Percentiles rank a stretch among this genome's conserved stretches.
These are phyloP conservation scores for Ustilago nuda DNA, from an alignment of 1,284 basidiomycete genomes.

Conservation along the genomic window DNA sequence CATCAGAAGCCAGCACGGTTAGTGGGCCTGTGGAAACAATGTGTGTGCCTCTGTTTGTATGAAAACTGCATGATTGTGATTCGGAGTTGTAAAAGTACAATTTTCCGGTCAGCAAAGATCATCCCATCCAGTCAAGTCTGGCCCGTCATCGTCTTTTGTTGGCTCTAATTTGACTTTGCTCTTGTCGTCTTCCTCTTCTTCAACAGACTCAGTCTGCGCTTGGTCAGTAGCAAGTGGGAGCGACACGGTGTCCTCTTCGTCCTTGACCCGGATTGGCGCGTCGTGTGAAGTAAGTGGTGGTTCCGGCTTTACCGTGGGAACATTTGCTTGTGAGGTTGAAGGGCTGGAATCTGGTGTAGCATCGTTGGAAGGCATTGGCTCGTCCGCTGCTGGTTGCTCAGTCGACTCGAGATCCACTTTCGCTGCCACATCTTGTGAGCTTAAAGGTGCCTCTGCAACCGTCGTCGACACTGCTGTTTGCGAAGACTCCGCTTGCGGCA, in stretches of 20 bases:
- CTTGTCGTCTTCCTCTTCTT: slow-evolving; percentile 7
- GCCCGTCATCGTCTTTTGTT: background rate
- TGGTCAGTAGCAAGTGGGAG: background rate
- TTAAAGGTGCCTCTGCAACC: background rate
- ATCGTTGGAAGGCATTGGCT: background rate
- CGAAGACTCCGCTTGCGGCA: background rate
- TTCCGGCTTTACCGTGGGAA: slow-evolving; percentile 15
- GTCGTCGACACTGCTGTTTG: background rate
- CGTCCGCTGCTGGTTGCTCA: background rate
- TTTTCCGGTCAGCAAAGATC: slow-evolving; percentile 21
- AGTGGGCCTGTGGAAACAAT: background rate
- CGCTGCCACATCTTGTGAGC: background rate
- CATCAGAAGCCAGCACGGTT: background rate
- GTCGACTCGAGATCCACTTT: slow-evolving; percentile 1
- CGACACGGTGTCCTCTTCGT: slow-evolving; percentile 1
- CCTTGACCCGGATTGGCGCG: slow-evolving; percentile 15
- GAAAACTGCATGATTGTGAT: background rate
- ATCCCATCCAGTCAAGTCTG: slow-evolving; percentile 47
- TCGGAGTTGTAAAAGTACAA: background rate
- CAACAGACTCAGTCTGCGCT: background rate
- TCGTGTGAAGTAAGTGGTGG: background rate
- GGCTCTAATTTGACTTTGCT: slow-evolving; percentile 23
- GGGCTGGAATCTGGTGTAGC: background rate
- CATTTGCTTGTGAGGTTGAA: background rate
- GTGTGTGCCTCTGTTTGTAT: background rate